Percentiles rank a stretch among this genome's conserved stretches.
Evolutionary conservation across 768 basidiomycete species (phyloP).

Genomic region (Mrakia frigida): DNA sequence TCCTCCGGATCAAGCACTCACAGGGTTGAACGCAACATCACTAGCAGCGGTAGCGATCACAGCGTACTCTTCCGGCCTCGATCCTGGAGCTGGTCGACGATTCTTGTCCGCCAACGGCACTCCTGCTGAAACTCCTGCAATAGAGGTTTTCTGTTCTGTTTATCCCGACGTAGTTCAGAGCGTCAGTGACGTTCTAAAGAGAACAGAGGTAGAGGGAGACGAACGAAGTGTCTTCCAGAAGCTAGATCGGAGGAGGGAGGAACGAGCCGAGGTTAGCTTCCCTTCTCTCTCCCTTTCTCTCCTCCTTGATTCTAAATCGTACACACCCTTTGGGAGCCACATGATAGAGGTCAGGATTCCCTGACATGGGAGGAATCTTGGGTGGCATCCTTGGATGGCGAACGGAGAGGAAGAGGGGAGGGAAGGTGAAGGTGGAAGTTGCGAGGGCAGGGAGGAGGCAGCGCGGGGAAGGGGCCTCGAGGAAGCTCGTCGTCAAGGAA

Average conservation of each 20-base stretch:
- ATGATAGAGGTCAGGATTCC: background rate
- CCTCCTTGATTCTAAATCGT: no score
- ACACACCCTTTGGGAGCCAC: background rate
- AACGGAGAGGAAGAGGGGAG: background rate
- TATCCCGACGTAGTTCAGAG: background rate
- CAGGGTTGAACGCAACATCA: conserved; percentile 38
- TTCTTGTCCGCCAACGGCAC: conserved; percentile 68
- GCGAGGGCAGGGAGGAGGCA: no score
- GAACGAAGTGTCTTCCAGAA: background rate
- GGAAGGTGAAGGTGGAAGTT: background rate
- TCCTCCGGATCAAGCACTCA: background rate
- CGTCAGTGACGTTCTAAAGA: background rate
- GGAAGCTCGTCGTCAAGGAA: no score
- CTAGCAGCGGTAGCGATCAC: conserved; percentile 84
- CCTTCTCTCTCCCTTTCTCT: no score
- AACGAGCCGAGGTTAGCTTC: background rate
- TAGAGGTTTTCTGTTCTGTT: conserved; percentile 1
- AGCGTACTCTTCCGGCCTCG: conserved; percentile 75
- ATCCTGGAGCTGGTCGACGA: conserved; percentile 82
- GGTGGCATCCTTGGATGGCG: background rate
- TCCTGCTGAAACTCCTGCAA: conserved; percentile 81
- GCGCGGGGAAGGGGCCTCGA: no score
- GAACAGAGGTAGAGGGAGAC: background rate
- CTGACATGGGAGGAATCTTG: background rate
- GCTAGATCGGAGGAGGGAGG: background rate